Evolutionary conservation across 805 yeast species (phyloP), one percentile per base, ranked within the genome.

Genomic region (Wickerhamiella brachini): DNA sequence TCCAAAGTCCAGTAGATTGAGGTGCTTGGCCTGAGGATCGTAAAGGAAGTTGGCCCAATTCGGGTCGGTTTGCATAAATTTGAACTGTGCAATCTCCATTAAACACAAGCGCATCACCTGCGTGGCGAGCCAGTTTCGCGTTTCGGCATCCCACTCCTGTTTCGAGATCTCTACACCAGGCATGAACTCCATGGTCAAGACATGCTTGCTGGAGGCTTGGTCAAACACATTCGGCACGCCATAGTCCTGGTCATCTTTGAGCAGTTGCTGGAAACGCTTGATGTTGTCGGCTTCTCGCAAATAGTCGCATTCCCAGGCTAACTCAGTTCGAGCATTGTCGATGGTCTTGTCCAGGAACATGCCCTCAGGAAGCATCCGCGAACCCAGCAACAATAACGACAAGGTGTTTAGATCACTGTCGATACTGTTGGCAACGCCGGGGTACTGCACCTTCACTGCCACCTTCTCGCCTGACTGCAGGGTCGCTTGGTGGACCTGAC

Each of bases 281-380:
- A 89, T 69, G 59, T 81, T 82, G 53, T 75, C 76, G 1, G 96
- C 95, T 66, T 93, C 98, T 57, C 97, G 78, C 23, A 81, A 67
- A 63, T 93, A 93, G 68, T 93, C 97, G 68, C 97, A 90, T 68
- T 93, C 98, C 97, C 97, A 90, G 59, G 87, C 88, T 57, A 93
- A 73, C 65, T 93, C 98, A 17, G 78, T 78, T 57, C 98, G 76
- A 1, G 98, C 97, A 66, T 88, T 90, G 21, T 84, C 95, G 52
- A 93, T 80, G 21, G 97, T 86, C 59, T 83, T 85, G 57, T 93
- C 97, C 45, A 94, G 74, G 62, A 87, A 93, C 58, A 93, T 72
- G 0, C 98, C 98, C 46, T 85, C 83, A 18, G 98, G 98, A 45
- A 93, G 71, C 54, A 93, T 68, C 24, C 87, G 73, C 15, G 95